Base-by-base conservation (phyloP, 257 asterid genomes). In the Thymus quinquecostatus region DNA sequence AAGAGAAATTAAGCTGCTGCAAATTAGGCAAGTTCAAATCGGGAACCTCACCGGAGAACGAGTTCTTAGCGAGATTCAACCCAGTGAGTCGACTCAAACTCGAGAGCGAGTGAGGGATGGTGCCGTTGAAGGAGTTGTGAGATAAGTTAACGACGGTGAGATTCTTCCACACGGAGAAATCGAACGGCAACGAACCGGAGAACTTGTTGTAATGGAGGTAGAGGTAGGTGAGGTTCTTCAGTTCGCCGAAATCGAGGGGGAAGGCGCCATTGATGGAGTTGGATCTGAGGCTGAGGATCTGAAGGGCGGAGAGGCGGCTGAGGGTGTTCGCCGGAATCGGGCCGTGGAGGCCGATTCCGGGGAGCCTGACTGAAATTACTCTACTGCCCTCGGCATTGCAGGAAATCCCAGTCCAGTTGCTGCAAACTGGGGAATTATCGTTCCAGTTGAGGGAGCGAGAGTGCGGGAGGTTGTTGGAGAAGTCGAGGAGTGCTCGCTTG, bases 271-370 rank as follows among this genome's bases (percentile, higher is more conserved):
- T 82, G 33, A 88, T 88, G 71, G 82, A 85, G 76, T 91, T 91
- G 84, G 96, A 88, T 84, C 97, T 88, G 66, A 91, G 89, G 81
- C 97, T 91, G 90, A 91, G 85, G 88, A 88, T 87, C 84, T 89
- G 95, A 86, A 92, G 77, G 44, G 91, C 92, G n/a, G 97, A 82
- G 55, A 92, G 79, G 2, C 96, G 83, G 84, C 89, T 75, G 29
- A 89, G 71, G 0, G 97, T 86, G 61, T 86, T 79, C 8, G 28
- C 28, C 3, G 98, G 98, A 70, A 92, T 82, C 10, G 94, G 89
- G 44, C 98, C 98, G 58, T 80, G 86, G 73, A 92, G 83, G 5
- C 98, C 96, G 12, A 89, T 83, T 55, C 96, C 96, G n/a, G 97
- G 98, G 50, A 92, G 76, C 75, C 97, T 75, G 5, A 92, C 53